Base-by-base conservation (phyloP, 164 flowering plant species). In the Kalanchoe fedtschenkoi region DNA sequence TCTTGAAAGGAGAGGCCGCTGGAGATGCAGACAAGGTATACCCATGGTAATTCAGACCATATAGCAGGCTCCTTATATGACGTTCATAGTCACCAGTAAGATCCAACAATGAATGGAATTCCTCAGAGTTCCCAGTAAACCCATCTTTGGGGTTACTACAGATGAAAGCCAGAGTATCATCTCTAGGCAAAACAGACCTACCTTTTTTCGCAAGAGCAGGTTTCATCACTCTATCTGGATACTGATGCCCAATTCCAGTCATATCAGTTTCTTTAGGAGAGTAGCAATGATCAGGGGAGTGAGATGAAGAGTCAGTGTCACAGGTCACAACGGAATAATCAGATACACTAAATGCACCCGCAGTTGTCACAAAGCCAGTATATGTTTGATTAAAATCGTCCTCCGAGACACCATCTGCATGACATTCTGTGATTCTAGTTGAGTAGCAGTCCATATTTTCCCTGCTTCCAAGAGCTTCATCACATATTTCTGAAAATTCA, bases 51-150 rank as follows among this genome's bases (percentile, higher is more conserved):
- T 42, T 46, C 34, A 61, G 77, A 67, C 78, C 83, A 66, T 66
- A 75, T 3, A 51, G 54, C 34, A 83, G 64, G 56, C 76, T 80
- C 35, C 73, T 63, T 13, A 73, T n/a, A 61, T 81, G 75, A 72
- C 71, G 68, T 4, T 80, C 78, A 64, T 72, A 79, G 37, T 86
- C 83, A 39, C 88, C 85, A 60, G 69, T 65, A n/a, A 83, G 88
- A 39, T 81, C 86, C 17, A 77, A 64, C 63, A 78, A 73, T 34
- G 66, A 59, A 42, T 72, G 54, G 21, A 58, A 34, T 62, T 66
- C 58, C 68, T 72, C 76, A 34, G 60, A 34, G 37, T 63, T 68
- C 11, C 24, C 37, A 7, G 63, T 44, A 15, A 26, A 17, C 22
- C 16, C 21, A 61, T 30, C 55, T n/a, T 56, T 65, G 5, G 42